Evolutionary conservation across 805 yeast genomes (phyloP).

Genomic region (Lachancea fermentati): DNA sequence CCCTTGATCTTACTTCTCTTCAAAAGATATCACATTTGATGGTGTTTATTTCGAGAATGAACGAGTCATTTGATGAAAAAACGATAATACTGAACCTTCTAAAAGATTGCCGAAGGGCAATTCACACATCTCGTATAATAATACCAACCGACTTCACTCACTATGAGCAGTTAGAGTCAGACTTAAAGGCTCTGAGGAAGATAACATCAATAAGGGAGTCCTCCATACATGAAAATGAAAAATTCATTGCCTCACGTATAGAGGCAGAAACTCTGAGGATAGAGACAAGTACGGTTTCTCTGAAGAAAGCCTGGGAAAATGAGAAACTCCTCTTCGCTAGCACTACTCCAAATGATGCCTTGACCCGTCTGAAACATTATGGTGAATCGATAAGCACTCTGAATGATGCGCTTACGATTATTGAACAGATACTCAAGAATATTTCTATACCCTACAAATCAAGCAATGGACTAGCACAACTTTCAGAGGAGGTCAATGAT

Average conservation of each 20-base stretch:
- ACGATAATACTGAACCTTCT: slow-evolving; percentile 17
- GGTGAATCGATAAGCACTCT: slow-evolving; percentile 24
- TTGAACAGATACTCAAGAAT: slow-evolving; percentile 27
- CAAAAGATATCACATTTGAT: slow-evolving; percentile 36
- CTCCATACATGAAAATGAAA: slow-evolving; percentile 38
- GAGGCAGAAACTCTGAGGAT: slow-evolving; percentile 37
- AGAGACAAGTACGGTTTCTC: slow-evolving; percentile 26
- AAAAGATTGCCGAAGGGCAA: slow-evolving; percentile 26
- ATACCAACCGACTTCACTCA: slow-evolving; percentile 52
- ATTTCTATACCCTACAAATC: slow-evolving; percentile 32
- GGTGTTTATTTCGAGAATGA: slow-evolving; percentile 33
- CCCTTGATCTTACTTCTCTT: slow-evolving; percentile 36
- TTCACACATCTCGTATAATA: slow-evolving; percentile 37
- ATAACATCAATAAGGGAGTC: slow-evolving; percentile 33
- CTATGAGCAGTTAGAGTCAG: slow-evolving; percentile 57
- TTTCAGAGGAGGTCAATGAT: slow-evolving; percentile 9
- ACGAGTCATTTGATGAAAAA: slow-evolving; percentile 22
- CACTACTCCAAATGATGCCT: slow-evolving; percentile 40
- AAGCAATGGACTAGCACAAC: neutral
- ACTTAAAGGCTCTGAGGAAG: slow-evolving; percentile 38
- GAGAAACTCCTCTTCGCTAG: slow-evolving; percentile 43
- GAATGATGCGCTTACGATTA: slow-evolving; percentile 17
- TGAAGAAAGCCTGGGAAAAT: slow-evolving; percentile 43
- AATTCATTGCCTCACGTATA: slow-evolving; percentile 39
- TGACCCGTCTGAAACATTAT: slow-evolving; percentile 34